Conservation (phyloP, 345 rosid genomes). For the Passiflora organensis region DNA sequence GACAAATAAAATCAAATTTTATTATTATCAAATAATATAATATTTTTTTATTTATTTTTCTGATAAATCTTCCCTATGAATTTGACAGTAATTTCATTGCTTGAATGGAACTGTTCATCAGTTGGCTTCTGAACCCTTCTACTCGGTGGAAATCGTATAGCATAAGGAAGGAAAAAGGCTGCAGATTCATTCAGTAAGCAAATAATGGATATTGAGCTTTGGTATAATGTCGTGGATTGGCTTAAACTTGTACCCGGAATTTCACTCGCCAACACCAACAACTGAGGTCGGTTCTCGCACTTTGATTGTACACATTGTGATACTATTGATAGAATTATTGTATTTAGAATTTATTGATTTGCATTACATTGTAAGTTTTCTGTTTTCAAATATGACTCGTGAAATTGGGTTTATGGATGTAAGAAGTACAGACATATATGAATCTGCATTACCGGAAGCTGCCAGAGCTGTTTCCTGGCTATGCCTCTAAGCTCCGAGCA, state of each 20-base stretch:
- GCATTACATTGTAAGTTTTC: constrained; percentile 3
- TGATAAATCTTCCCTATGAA: too few relatives aligned
- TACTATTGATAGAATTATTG: background rate
- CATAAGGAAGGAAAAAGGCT: constrained; percentile 82
- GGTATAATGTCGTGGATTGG: background rate
- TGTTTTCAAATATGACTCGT: too few relatives aligned
- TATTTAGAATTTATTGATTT: background rate
- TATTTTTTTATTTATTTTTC: too few relatives aligned
- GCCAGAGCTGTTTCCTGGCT: background rate
- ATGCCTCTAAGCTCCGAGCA: constrained; percentile 26
- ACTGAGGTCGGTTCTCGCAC: too few relatives aligned
- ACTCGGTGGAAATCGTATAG: constrained; percentile 59
- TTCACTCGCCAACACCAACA: too few relatives aligned
- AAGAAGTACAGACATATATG: background rate
- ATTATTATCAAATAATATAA: too few relatives aligned
- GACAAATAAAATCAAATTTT: too few relatives aligned
- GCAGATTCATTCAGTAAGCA: constrained; percentile 70
- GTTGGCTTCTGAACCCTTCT: constrained; percentile 72
- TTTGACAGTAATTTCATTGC: background rate
- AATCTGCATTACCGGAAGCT: too few relatives aligned
- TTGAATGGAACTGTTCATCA: constrained; percentile 62
- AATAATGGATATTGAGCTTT: constrained; percentile 44
- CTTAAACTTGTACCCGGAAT: too few relatives aligned
- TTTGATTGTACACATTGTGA: background rate
- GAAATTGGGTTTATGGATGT: background rate